Conservation (phyloP, 306 rosid species). For the Begonia loranthoides region DNA sequence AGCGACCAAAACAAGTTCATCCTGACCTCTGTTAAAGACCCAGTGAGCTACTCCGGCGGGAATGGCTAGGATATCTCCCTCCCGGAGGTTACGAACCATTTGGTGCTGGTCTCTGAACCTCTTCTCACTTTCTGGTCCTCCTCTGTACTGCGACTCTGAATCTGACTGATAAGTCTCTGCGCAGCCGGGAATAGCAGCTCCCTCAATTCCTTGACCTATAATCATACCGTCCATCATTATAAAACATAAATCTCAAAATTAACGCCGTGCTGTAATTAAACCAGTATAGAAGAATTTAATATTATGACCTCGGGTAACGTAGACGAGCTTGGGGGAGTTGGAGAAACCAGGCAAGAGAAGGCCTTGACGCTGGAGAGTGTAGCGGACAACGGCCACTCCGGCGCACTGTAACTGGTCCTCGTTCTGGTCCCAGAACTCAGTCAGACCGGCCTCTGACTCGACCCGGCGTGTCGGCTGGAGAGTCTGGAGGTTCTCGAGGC, state of each 20-base stretch:
- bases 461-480: conserved; percentile 6
- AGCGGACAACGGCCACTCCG: conserved; percentile 14
- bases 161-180: conserved; percentile 14
- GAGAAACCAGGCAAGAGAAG: conserved; percentile 14
- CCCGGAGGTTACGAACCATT: conserved; percentile 11
- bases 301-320: conserved; percentile 13
- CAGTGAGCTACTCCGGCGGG: conserved; percentile 23
- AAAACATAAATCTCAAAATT: too few species aligned
- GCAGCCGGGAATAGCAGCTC: conserved; percentile 16
- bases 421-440: conserved; percentile 15
- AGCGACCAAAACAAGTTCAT: conserved; percentile 9
- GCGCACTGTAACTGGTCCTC: conserved; percentile 15
- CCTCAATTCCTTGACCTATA: conserved; percentile 15
- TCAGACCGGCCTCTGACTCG: conserved; percentile 19
- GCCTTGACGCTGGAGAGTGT: conserved; percentile 12
- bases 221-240: neutral
- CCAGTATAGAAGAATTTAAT: too few species aligned
- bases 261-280: too few species aligned
- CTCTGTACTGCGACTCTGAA: neutral
- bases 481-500: conserved; percentile 11
- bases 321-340: conserved; percentile 15
- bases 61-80: conserved; percentile 15
- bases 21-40: conserved; percentile 15
- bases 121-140: neutral
- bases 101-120: conserved; percentile 17